These are phyloP conservation scores for Pichia sp. DNA, from an alignment of 1,139 yeast genomes.

Conservation along the genomic window DNA sequence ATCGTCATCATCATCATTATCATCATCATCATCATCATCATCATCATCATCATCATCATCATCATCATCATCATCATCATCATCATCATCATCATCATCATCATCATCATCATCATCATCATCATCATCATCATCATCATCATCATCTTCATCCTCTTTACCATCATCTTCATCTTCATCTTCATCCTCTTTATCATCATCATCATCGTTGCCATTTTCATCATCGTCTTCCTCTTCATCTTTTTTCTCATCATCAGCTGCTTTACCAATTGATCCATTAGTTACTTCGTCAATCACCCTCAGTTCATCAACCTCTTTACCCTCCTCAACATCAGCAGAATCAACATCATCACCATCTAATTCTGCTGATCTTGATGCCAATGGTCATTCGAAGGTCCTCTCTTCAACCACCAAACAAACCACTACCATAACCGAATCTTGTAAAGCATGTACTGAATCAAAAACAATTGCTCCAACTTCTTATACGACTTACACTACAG, in stretches of 20 bases:
- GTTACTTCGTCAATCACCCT: not conserved
- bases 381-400: not conserved
- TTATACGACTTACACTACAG: slow-evolving; percentile 13
- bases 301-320: not conserved
- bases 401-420: not conserved
- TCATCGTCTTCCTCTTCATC: not conserved
- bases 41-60: not conserved
- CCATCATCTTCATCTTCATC: slow-evolving; percentile 4
- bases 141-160: not conserved
- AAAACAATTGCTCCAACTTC: not conserved
- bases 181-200: slow-evolving; percentile 1
- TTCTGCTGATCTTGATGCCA: not conserved
- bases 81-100: not conserved
- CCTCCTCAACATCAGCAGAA: not conserved
- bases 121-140: slow-evolving; percentile 2
- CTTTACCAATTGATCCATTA: not conserved
- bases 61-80: not conserved
- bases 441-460: slow-evolving; percentile 1
- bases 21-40: slow-evolving; percentile 3
- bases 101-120: slow-evolving; percentile 1
- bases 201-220: not conserved
- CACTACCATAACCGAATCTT: not conserved
- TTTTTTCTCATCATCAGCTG: not conserved
- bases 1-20: slow-evolving; percentile 8
- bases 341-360: not conserved